Conservation (phyloP, 148 eudicot genomes). For the Vaccinium darrowii region DNA sequence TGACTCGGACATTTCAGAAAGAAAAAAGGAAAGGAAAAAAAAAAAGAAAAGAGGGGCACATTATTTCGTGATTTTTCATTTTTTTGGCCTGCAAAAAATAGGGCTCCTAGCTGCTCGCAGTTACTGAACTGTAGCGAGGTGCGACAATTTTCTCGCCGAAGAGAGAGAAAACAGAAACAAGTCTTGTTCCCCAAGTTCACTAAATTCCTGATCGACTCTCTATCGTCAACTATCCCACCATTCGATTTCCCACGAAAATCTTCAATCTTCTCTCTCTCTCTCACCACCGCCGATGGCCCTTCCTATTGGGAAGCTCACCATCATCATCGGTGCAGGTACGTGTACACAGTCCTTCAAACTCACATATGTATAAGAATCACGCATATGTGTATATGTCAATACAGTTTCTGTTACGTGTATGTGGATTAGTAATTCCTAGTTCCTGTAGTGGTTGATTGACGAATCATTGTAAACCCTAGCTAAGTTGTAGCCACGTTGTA, state of each 20-base stretch:
- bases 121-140: background rate
- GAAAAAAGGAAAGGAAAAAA: too few relatives aligned
- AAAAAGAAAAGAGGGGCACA: too few relatives aligned
- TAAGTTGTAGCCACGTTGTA: background rate
- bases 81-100: background rate
- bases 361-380: background rate
- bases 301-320: slow-evolving; percentile 69
- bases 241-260: background rate
- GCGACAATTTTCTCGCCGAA: background rate
- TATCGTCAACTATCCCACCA: background rate
- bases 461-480: background rate
- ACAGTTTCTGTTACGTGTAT: background rate
- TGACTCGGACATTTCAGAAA: too few relatives aligned
- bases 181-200: slow-evolving; percentile 19
- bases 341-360: background rate
- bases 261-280: background rate
- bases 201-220: background rate
- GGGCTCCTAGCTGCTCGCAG: background rate
- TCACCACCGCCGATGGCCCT: slow-evolving; percentile 54
- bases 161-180: background rate
- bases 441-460: background rate
- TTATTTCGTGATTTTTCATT: too few relatives aligned
- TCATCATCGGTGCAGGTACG: slow-evolving; percentile 88
- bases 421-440: background rate
- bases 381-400: background rate